Base-by-base conservation (phyloP, 306 rosid genomes). In the Rubus idaeus region DNA sequence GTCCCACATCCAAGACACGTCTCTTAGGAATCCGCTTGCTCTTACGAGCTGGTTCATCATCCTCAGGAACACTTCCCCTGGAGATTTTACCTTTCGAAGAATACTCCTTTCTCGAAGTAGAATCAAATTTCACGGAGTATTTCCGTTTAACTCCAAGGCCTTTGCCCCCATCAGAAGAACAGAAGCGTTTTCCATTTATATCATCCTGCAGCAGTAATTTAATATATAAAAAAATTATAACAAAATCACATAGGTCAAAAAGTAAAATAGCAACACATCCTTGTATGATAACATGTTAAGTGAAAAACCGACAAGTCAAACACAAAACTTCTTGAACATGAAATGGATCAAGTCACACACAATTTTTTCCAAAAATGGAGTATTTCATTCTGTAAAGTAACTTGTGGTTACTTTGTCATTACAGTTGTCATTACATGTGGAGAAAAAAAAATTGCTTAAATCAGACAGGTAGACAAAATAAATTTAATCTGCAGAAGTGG, bases 11-110 rank as follows among this genome's bases (percentile, higher is more conserved):
- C 30, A 78, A 71, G 47, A 69, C 69, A 6, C 85, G 71, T 61
- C 77, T 82, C 71, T 82, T 82, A 35, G 82, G 77, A 79, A 78
- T 70, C 57, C 87, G 71, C 60, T 80, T 87, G 82, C 85, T 82
- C 72, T 84, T 84, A 40, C 83, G 79, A 62, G 73, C 83, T 18
- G 71, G 67, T 58, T 82, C 86, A 6, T 68, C 58, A 21, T 78
- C 52, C 23, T 16, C 68, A 50, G 56, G 60, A 75, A 8, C 23
- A 57, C 42, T 75, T 76, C 57, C 72, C 63, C 70, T 52, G 21
- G 50, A 61, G 44, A 69, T 14, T 30, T 44, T 74, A 10, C 74
- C 78, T 52, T 52, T 66, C 13, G 69, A 67, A 79, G 75, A 73
- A 67, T 70, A 39, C 9, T 76, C 79, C 60, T 63, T 80, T 35